Base-by-base conservation (phyloP, 441 rosid genomes). In the Metrosideros polymorpha region DNA sequence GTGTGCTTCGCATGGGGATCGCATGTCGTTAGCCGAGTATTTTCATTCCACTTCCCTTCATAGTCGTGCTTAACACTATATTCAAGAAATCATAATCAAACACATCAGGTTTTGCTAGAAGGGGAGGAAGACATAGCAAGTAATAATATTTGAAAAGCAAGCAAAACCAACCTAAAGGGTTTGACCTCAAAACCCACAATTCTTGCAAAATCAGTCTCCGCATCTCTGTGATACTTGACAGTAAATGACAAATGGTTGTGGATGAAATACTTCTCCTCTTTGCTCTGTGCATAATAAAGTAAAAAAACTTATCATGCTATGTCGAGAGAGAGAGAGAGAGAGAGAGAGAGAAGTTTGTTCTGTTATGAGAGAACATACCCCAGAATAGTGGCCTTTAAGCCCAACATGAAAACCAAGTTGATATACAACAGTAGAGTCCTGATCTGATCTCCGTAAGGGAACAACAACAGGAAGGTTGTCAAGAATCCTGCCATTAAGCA, bases 381-480 rank as follows among this genome's bases (percentile, higher is more conserved):
- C 95, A 15, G 90, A 88, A 84, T 93, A 94, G 84, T 92, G 94
- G 87, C 97, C 95, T 92, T 92, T 94, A 77, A 94, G 93, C 85
- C 97, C 97, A 47, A 94, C 91, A 82, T 94, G 95, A 90, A 87
- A 94, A 12, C 95, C 97, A 61, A 94, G 95, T 89, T 94, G 96
- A 89, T 92, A 94, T 57, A 94, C 89, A 13, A 94, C 88, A 45
- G 93, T 89, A 89, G 94, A 47, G 39, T 93, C 94, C 85, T 91
- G 96, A 85, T 93, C 95, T 56, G 79, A 32, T 89, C 95, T 91
- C 66, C 89, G 90, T 18, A 94, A 88, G 27, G 97, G 97, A 55
- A 94, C 93, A 87, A 94, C 97, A 75, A 94, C 91, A 82, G 97
- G 97, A 82, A 94, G 95, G 86, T 94, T 94, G 86, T 94, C 97